Evolutionary conservation across 2,329 filamentous ascomycete species (phyloP), one percentile per base, ranked within the genome.

Genomic region (Emmonsiellopsis sp.): DNA sequence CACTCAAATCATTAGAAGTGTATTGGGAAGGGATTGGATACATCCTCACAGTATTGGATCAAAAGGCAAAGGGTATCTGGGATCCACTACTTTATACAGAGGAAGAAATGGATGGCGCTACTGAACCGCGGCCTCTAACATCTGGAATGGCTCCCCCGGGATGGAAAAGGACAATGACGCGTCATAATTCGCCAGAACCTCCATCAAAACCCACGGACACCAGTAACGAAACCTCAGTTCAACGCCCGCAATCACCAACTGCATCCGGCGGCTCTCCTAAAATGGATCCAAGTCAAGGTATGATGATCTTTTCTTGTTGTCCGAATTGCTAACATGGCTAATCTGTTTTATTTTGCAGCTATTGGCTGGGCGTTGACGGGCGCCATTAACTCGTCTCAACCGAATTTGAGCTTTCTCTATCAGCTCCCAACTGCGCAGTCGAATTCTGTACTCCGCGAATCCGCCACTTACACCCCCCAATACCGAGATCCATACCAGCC

Each of bases 1-100:
- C 88, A 0, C 70, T 95, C 9, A 83, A 91, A 60, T 84, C 88
- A 45, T 75, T 94, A n/a, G 83, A 93, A 60, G 79, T 79, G 0
- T 93, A 93, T 64, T 95, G 89, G 89, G 86, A 86, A 37, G 89
- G 89, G 7, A 85, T 89, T 30, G 85, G 87, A 54, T 95, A 95
- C 65, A 94, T 95, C 40, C 72, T 95, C 38, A 92, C 87, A 0
- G 88, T 89, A 0, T 73, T 95, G 9, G 88, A 94, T 61, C 89
- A 94, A 61, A 93, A 93, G 66, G 84, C 88, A 11, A 89, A 92
- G 66, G 89, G 89, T 0, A 88, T 92, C 38, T 87, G 85, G 69
- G 89, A 95, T 62, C 89, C 81, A 2, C 66, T 83, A 11, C 65
- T 84, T 8, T 84, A 83, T 58, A 82, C 79, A 0, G 71, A 71